A percentile compares a stretch with the other conserved stretches of the same genome.
These are phyloP conservation scores for Sequoia sempervirens DNA, from an alignment of 75 land plant species.

Conservation along the genomic window DNA sequence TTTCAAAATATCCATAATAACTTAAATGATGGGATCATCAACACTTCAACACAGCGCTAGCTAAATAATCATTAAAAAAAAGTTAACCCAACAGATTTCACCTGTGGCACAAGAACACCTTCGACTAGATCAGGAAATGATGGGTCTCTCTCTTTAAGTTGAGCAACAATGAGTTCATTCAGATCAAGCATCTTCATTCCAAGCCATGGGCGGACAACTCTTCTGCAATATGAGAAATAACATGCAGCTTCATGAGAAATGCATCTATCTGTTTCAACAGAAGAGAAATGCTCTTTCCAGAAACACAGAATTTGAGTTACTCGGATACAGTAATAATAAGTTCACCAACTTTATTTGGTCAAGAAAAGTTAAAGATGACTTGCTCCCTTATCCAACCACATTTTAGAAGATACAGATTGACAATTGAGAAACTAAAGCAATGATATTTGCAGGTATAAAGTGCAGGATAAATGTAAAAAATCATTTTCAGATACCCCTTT, in stretches of 20 bases:
- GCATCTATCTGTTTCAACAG: background rate
- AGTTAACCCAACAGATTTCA: constrained; percentile 20
- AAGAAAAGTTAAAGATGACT: background rate
- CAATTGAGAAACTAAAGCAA: background rate
- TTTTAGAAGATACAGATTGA: background rate
- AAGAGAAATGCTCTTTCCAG: background rate
- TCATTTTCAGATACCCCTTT: background rate
- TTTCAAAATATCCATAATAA: background rate
- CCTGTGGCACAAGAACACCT: constrained; percentile 87
- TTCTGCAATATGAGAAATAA: constrained; percentile 45
- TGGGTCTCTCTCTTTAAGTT: constrained; percentile 75
- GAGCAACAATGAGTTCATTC: constrained; percentile 65
- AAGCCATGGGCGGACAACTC: constrained; percentile 89
- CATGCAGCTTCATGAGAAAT: background rate
- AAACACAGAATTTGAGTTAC: background rate
- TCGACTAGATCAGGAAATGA: constrained; percentile 67
- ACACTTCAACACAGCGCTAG: background rate
- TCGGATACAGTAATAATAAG: background rate
- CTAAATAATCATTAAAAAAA: background rate
- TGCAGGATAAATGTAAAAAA: background rate
- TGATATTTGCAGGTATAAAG: background rate
- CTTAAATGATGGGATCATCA: constrained; percentile 1
- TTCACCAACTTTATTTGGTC: background rate
- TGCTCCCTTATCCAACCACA: background rate
- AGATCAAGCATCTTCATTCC: constrained; percentile 93